A percentile compares a stretch with the other conserved stretches of the same genome.
Evolutionary conservation across 495 filamentous ascomycete genomes (phyloP).

Genomic region (Baudoinia panamericana): DNA sequence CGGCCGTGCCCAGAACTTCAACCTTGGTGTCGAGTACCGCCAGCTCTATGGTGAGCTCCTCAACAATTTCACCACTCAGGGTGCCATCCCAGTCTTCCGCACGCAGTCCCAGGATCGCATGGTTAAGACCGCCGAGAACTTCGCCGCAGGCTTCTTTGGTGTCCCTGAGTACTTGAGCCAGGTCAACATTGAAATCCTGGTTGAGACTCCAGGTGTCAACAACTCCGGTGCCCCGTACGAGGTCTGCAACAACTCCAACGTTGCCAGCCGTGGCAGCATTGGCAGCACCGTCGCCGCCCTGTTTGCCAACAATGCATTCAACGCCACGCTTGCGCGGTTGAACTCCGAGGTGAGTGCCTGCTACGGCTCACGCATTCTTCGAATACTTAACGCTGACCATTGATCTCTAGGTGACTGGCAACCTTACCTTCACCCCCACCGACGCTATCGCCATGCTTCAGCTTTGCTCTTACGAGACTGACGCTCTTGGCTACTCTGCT

Average conservation of each 20-base stretch:
- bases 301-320: slow-evolving; percentile 15
- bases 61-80: slow-evolving; percentile 29
- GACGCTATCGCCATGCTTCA: slow-evolving; percentile 16
- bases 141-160: slow-evolving; percentile 32
- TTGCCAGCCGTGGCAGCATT: slow-evolving; percentile 22
- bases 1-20: slow-evolving; percentile 36
- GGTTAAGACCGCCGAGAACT: slow-evolving; percentile 30
- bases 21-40: slow-evolving; percentile 42
- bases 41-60: slow-evolving; percentile 35
- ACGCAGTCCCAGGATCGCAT: slow-evolving; percentile 26
- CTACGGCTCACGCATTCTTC: no score
- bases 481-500: slow-evolving; percentile 13
- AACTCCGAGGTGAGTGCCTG: slow-evolving; percentile 21
- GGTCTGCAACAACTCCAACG: slow-evolving; percentile 28
- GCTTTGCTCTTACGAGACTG: slow-evolving; percentile 17
- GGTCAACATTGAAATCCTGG: slow-evolving; percentile 30
- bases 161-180: slow-evolving; percentile 29
- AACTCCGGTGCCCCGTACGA: slow-evolving; percentile 17
- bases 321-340: slow-evolving; percentile 9
- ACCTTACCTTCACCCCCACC: slow-evolving; percentile 22
- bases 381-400: not conserved
- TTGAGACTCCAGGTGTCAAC: slow-evolving; percentile 20
- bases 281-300: slow-evolving; percentile 22
- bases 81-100: slow-evolving; percentile 29
- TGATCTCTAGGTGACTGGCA: slow-evolving; percentile 5